A percentile compares a stretch with the other conserved stretches of the same genome.
Conservation (phyloP, 345 rosid genomes). For the Eucalyptus erythrocorys region DNA sequence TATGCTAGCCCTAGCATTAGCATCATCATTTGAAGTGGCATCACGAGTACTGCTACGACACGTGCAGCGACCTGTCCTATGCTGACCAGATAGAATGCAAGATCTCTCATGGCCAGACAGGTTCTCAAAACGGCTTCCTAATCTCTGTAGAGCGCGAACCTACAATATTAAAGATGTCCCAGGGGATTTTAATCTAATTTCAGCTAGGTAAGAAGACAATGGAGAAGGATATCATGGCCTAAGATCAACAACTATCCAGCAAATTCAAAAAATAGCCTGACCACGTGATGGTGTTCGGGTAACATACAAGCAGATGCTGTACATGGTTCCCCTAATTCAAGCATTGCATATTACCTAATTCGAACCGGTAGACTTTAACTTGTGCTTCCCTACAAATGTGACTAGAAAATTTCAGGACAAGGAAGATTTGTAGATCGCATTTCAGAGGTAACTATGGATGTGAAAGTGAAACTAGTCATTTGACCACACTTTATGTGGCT, state of each 20-base stretch:
- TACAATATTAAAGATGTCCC: constrained; percentile 1
- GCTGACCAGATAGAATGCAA: constrained; percentile 82
- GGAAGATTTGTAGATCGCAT: neutral
- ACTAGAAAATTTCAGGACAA: neutral
- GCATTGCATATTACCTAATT: neutral
- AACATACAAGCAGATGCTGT: neutral
- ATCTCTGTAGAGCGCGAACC: constrained; percentile 94
- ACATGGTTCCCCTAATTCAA: neutral
- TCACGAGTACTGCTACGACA: constrained; percentile 50
- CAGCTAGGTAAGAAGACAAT: neutral
- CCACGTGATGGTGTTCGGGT: neutral
- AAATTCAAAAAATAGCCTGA: neutral
- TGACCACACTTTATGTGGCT: neutral
- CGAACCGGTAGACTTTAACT: neutral
- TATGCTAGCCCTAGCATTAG: constrained; percentile 85
- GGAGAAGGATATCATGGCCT: neutral
- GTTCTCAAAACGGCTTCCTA: constrained; percentile 89
- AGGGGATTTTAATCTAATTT: neutral
- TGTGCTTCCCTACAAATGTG: neutral
- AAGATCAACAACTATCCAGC: neutral
- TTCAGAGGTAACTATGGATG: neutral
- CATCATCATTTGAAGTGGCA: constrained; percentile 46
- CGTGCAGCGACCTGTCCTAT: constrained; percentile 75
- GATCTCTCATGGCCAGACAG: constrained; percentile 81
- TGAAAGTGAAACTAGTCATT: neutral